These are phyloP conservation scores for Phytophthora gonapodyides DNA, from an alignment of 352 stramenopile genomes.

Conservation along the genomic window DNA sequence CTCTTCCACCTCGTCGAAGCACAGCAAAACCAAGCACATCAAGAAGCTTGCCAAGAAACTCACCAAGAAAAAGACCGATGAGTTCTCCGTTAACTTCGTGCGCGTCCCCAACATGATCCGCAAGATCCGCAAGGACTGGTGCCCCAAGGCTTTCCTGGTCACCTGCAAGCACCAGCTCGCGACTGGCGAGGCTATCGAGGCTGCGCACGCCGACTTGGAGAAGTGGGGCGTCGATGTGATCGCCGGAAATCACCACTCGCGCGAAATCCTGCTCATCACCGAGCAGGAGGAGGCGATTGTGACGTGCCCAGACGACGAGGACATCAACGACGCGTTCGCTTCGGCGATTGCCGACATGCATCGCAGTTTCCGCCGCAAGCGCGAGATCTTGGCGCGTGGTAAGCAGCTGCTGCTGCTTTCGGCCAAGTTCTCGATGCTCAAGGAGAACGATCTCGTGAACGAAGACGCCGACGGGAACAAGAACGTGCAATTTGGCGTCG, in stretches of 20 bases:
- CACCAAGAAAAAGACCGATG: slow-evolving; percentile 49
- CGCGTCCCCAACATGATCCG: slow-evolving; percentile 80
- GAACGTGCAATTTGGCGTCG: slow-evolving; percentile 82
- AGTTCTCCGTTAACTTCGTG: slow-evolving; percentile 84
- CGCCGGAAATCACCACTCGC: slow-evolving; percentile 61
- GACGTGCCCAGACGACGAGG: slow-evolving; percentile 71
- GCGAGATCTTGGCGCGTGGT: slow-evolving; percentile 75
- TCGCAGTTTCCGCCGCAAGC: slow-evolving; percentile 71
- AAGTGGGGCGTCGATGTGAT: slow-evolving; percentile 86
- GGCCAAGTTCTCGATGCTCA: slow-evolving; percentile 90
- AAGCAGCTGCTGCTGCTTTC: slow-evolving; percentile 82
- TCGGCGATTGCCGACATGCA: slow-evolving; percentile 76
- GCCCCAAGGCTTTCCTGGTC: slow-evolving; percentile 77
- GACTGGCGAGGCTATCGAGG: slow-evolving; percentile 71
- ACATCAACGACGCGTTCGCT: slow-evolving; percentile 83
- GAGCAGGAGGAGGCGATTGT: slow-evolving; percentile 85
- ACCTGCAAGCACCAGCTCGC: slow-evolving; percentile 81
- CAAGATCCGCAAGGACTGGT: slow-evolving; percentile 83
- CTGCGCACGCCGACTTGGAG: slow-evolving; percentile 69
- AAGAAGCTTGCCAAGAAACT: slow-evolving; percentile 43
- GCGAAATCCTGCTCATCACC: slow-evolving; percentile 80
- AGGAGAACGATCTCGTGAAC: slow-evolving; percentile 85
- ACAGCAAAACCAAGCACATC: slow-evolving; percentile 31
- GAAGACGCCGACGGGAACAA: slow-evolving; percentile 87
- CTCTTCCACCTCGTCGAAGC: slow-evolving; percentile 31